Base-by-base conservation (phyloP, 176 grass and related monocot genomes). In the Elymus sibiricus region DNA sequence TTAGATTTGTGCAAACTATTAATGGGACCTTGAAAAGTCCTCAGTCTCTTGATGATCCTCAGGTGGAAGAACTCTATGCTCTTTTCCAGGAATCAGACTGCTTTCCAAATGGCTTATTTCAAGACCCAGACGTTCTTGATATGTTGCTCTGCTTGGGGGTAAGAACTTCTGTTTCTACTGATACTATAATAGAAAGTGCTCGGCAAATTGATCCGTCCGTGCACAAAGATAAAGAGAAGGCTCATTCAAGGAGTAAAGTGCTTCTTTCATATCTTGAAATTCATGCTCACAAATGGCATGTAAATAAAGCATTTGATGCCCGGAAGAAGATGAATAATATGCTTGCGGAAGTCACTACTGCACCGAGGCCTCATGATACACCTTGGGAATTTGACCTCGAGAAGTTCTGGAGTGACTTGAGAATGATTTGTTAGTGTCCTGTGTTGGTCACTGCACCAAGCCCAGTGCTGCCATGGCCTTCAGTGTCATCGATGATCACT, bases 231-330 rank as follows among this genome's bases (percentile, higher is more conserved):
- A 91, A 98, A 64, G 32, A 82, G 63, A 95, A 91, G 79, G 95
- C 91, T 87, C 86, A 98, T 90, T 93, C 85, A 84, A 93, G 85
- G 80, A 93, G 91, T 77, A 95, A 90, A 82, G 83, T 90, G 28
- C 95, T 98, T 88, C 89, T 98, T 93, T 95, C 91, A 65, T 98
- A 98, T 79, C 93, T 98, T 66, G 95, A 98, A 84, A 84, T 98
- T 67, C 82, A 98, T 87, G 89, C 95, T 75, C 88, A 78, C 73
- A 98, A 98, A 84, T 98, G 95, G 95, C 77, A 89, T 73, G 66
- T 87, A 67, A 90, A 86, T 80, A 88, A 80, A 80, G 32, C 80
- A 77, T 80, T 47, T 89, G 80, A 98, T 88, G 86, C 51, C 68
- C 73, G 80, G 60, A 95, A 87, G 77, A 92, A 82, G 79, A 83